Conservation (phyloP, 2,329 filamentous ascomycete genomes). For the Cladosporium sp. region DNA sequence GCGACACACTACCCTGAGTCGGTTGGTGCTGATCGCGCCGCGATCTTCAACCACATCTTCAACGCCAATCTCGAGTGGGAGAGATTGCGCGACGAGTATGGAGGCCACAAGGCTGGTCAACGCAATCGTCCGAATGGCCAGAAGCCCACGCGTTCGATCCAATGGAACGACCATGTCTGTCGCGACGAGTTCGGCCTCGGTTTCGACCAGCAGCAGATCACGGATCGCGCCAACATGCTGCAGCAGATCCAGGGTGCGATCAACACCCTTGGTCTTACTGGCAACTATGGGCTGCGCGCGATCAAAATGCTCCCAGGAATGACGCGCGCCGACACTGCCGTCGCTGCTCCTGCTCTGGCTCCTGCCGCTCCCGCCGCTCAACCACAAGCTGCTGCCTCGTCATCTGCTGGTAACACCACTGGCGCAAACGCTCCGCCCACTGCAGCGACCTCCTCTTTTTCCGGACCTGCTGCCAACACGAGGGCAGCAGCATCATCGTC, state of each 20-base stretch:
- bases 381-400: not conserved
- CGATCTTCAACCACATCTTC: constrained; percentile 7
- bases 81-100: constrained; percentile 7
- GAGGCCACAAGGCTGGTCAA: constrained; percentile 1
- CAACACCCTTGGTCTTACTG: not conserved
- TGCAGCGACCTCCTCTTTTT: no score
- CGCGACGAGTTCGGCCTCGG: constrained; percentile 7
- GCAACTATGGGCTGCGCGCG: not conserved
- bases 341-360: not conserved
- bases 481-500: no score
- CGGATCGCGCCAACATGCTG: not conserved
- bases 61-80: not conserved
- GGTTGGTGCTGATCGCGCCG: not conserved
- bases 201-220: not conserved
- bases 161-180: constrained; percentile 8
- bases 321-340: not conserved
- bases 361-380: not conserved
- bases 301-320: not conserved
- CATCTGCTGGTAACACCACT: not conserved
- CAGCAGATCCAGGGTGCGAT: constrained; percentile 1
- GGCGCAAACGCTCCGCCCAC: no score
- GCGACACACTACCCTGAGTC: not conserved
- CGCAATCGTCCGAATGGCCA: not conserved
- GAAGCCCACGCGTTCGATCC: not conserved
- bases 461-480: no score